phyloP scores from a whole-genome alignment of 768 basidiomycete genomes.

The Mycena floridula region DNA sequence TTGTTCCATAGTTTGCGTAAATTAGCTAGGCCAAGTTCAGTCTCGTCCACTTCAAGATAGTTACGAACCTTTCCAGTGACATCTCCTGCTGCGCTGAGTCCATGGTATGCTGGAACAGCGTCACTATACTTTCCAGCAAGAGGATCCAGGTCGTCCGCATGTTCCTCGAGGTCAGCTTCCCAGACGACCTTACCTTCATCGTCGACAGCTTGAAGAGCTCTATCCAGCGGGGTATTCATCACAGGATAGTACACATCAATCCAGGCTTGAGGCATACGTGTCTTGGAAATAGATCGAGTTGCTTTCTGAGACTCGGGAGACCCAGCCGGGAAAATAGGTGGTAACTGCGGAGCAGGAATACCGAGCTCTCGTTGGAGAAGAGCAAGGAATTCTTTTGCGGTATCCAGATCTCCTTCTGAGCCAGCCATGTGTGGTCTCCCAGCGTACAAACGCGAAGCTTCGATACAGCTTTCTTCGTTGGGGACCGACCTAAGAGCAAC shows the following conservation, averaged over 20 bases:
- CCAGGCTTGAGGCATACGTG: constrained; percentile 54
- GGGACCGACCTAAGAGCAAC: constrained; percentile 39
- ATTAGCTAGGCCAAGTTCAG: constrained; percentile 29
- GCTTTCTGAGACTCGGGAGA: constrained; percentile 59
- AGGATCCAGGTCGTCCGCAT: constrained; percentile 63
- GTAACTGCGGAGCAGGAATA: constrained; percentile 32
- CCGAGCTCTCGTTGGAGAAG: constrained; percentile 64
- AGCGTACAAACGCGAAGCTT: constrained; percentile 46
- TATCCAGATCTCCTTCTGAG: constrained; percentile 48
- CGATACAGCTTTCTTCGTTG: constrained; percentile 39
- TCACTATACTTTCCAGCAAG: constrained; percentile 64
- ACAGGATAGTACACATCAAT: constrained; percentile 87
- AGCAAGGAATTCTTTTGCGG: constrained; percentile 61
- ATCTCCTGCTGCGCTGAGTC: constrained; percentile 70
- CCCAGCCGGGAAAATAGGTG: constrained; percentile 74
- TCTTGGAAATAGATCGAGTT: constrained; percentile 47
- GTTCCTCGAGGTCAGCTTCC: constrained; percentile 70
- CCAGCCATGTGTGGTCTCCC: constrained; percentile 67
- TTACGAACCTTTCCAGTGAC: constrained; percentile 49
- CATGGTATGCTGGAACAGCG: constrained; percentile 80
- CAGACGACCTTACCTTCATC: constrained; percentile 49
- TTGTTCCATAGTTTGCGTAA: constrained; percentile 77
- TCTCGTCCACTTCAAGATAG: constrained; percentile 11
- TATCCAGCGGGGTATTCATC: constrained; percentile 71
- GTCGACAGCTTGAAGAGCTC: constrained; percentile 59